Base-by-base conservation (phyloP, 192 early-diverging fungal species). In the Radiomyces spectabilis region DNA sequence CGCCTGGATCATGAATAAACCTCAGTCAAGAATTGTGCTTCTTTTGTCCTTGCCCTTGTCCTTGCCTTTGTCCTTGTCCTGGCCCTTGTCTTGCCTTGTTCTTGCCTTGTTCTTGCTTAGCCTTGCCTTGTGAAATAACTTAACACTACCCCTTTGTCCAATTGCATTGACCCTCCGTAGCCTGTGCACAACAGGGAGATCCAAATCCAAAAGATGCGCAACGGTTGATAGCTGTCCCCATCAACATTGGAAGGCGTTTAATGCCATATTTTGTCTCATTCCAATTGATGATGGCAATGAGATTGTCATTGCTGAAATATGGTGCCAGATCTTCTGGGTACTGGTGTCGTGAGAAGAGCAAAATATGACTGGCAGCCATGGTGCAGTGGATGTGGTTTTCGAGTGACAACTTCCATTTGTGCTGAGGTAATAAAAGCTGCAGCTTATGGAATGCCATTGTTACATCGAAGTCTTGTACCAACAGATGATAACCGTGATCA, bases 1-100 rank as follows among this genome's bases (percentile, higher is more conserved):
- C 8, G 31, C 47, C 55, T 30, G 55, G 55, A 47, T 56, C 34
- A 56, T 46, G 47, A 55, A 55, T n/a, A 46, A 22, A 30, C 42
- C 42, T 35, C 25, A 45, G n/a, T n/a, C n/a, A n/a, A n/a, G n/a
- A n/a, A n/a, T n/a, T n/a, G n/a, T n/a, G n/a, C n/a, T n/a, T n/a
- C n/a, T n/a, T n/a, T n/a, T n/a, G n/a, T n/a, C n/a, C n/a, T n/a
- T n/a, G n/a, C n/a, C n/a, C n/a, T n/a, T n/a, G n/a, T n/a, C n/a
- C n/a, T n/a, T n/a, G n/a, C n/a, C n/a, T n/a, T n/a, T n/a, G n/a
- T n/a, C n/a, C n/a, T n/a, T n/a, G n/a, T n/a, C n/a, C n/a, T n/a
- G n/a, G n/a, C n/a, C n/a, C n/a, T n/a, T n/a, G n/a, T n/a, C n/a
- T n/a, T n/a, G n/a, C n/a, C n/a, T n/a, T n/a, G n/a, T n/a, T n/a